Base-by-base conservation (phyloP, 83 land plant genomes). In the Picea engelmannii region DNA sequence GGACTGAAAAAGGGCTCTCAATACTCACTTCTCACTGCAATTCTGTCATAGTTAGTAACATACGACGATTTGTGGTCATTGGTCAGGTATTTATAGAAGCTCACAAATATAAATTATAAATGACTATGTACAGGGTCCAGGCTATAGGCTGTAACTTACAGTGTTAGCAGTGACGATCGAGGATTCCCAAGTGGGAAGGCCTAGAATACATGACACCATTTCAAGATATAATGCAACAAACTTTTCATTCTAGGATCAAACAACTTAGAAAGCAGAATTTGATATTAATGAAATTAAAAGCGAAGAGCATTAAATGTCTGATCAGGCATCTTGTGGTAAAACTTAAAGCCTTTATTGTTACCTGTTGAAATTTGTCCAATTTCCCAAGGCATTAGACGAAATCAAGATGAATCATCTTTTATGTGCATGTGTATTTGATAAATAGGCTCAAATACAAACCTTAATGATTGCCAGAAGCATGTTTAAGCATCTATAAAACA, bases 391-490 rank as follows among this genome's bases (percentile, higher is more conserved):
- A 73, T 73, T 21, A 8, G 20, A 5, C 55, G 47, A 40, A 44
- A 44, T n/a, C 52, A 73, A 40, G 15, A n/a, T 0, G 20, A 71
- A 71, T 38, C 27, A 70, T 17, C 20, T 40, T 18, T 40, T 42
- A 3, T 18, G 47, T 44, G 8, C 20, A 3, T 5, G 10, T 73
- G 55, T 10, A 0, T 73, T 73, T 73, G 13, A 52, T 6, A 73
- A 73, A 73, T 1, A 35, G 74, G 9, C 5, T 17, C 7, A 18
- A 17, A 21, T 44, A 11, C 85, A 13, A 47, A 94, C 95, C 95
- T 94, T 94, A 47, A 90, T 89, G 79, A 94, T 86, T 12, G 93
- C 90, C 61, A 94, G 82, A 83, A 92, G 79, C 95, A 94, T 94
- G 20, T 95, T 92, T 79, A 94, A 82, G 90, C 95, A 94, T 52